phyloP scores from a whole-genome alignment of 768 basidiomycete genomes.

The Gelatoporia subvermispora region DNA sequence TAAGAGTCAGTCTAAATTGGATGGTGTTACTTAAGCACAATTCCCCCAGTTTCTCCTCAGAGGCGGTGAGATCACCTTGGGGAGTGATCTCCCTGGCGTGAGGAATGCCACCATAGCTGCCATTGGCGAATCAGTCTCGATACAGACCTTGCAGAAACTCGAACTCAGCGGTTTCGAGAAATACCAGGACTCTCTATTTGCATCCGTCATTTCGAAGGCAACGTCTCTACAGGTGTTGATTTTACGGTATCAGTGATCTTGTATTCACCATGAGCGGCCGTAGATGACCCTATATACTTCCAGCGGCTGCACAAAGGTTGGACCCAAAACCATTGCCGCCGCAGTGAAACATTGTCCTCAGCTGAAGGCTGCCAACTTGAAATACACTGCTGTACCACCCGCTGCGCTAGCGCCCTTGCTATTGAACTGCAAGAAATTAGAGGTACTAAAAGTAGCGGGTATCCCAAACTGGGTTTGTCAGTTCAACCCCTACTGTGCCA shows the following conservation, averaged over 20 bases:
- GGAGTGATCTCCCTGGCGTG: constrained; percentile 48
- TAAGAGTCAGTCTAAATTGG: constrained; percentile 22
- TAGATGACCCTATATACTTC: background rate
- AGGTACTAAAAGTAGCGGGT: constrained; percentile 59
- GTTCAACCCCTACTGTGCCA: background rate
- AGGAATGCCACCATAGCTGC: constrained; percentile 44
- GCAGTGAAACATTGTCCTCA: constrained; percentile 36
- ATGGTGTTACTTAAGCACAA: background rate
- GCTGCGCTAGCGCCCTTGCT: constrained; percentile 42
- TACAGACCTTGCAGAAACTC: constrained; percentile 37
- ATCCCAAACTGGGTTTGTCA: constrained; percentile 57
- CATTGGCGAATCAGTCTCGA: constrained; percentile 25
- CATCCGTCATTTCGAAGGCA: constrained; percentile 41
- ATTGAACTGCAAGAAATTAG: constrained; percentile 34
- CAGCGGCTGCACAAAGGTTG: constrained; percentile 60
- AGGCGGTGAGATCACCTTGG: constrained; percentile 44
- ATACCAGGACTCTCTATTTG: constrained; percentile 47
- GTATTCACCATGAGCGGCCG: background rate
- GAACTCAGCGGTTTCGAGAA: constrained; percentile 49
- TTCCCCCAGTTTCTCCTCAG: constrained; percentile 50
- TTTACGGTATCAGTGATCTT: constrained; percentile 41
- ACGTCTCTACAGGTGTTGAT: constrained; percentile 42
- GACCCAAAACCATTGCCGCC: constrained; percentile 41
- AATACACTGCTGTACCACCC: constrained; percentile 53
- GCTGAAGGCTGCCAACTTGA: constrained; percentile 51